Base-by-base conservation (phyloP, 1,139 yeast species). In the Yamadazyma atlantica region DNA sequence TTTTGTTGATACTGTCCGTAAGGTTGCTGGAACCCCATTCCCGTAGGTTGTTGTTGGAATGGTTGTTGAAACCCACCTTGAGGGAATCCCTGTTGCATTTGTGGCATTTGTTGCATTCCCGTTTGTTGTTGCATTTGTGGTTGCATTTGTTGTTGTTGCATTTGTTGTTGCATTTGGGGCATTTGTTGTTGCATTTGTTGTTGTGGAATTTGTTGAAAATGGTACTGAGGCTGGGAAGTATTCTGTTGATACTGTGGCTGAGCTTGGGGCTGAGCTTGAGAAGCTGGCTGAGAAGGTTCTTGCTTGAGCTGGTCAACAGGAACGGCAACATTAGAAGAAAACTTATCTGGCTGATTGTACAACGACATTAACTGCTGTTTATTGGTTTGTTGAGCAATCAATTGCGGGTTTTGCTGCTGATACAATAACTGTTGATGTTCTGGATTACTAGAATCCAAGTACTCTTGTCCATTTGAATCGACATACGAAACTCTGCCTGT, bases 401-500 rank as follows among this genome's bases (percentile, higher is more conserved):
- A 54, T 43, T 66, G 74, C 8, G 75, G 75, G 42, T 66, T 68
- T 14, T 58, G 54, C 46, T 73, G 78, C 44, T 66, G 76, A 43
- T 58, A 56, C 40, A 74, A 60, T 47, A 69, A 61, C 45, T 73
- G 75, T 48, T 77, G 82, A 47, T 75, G 81, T 41, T 67, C 71
- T 2, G 76, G 75, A 41, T 76, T 80, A 38, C 51, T 64, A 12
- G 81, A 79, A 52, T 77, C 82, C 47, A 77, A 58, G 45, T 78
- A 78, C 50, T 77, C 80, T 52, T 78, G 82, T 2, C 83, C 82
- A 42, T 72, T 75, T 3, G 71, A 58, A 50, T 80, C 86, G 33
- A 80, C 68, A 47, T 80, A 78, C 32, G 75, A 75, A n/a, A 79
- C 57, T 39, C 71, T 72, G 16, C 85, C 85, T 0, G 84, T 78